These are phyloP conservation scores for Pedinophyceae sp. DNA, from an alignment of 139 green algal genomes.

Conservation along the genomic window DNA sequence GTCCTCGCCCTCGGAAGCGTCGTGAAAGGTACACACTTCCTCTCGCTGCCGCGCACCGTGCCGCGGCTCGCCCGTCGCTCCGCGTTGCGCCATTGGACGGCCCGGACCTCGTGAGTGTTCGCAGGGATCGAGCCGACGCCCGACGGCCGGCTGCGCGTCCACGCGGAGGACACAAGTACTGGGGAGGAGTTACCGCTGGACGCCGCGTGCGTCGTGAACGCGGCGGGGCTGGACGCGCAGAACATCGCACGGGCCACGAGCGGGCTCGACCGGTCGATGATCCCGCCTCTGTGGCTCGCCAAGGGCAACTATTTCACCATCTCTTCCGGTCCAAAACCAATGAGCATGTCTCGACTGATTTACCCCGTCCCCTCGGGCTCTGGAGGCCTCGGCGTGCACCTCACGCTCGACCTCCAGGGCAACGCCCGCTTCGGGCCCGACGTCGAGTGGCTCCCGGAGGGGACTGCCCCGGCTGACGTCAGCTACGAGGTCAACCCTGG, in stretches of 20 bases:
- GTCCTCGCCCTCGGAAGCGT: conserved; percentile 11
- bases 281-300: conserved; percentile 40
- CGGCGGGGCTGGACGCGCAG: conserved; percentile 28
- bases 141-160: conserved; percentile 6
- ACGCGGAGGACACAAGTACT: conserved; percentile 21
- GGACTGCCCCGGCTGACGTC: conserved; percentile 1
- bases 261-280: conserved; percentile 14
- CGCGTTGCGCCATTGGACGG: too few relatives aligned
- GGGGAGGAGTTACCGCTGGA: conserved; percentile 15
- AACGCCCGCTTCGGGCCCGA: conserved; percentile 71
- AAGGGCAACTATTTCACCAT: conserved; percentile 42
- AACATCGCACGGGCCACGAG: neutral
- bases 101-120: too few relatives aligned
- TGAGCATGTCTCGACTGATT: conserved; percentile 59
- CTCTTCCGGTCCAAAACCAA: conserved; percentile 11
- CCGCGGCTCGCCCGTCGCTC: too few relatives aligned
- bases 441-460: conserved; percentile 59
- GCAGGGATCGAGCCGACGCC: conserved; percentile 4
- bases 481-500: conserved; percentile 25
- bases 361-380: conserved; percentile 66
- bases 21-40: too few relatives aligned
- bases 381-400: conserved; percentile 71
- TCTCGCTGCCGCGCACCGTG: too few relatives aligned
- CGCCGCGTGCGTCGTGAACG: conserved; percentile 33
- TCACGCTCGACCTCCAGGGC: conserved; percentile 70